Conservation (phyloP, 306 rosid species). For the Neltuma alba region DNA sequence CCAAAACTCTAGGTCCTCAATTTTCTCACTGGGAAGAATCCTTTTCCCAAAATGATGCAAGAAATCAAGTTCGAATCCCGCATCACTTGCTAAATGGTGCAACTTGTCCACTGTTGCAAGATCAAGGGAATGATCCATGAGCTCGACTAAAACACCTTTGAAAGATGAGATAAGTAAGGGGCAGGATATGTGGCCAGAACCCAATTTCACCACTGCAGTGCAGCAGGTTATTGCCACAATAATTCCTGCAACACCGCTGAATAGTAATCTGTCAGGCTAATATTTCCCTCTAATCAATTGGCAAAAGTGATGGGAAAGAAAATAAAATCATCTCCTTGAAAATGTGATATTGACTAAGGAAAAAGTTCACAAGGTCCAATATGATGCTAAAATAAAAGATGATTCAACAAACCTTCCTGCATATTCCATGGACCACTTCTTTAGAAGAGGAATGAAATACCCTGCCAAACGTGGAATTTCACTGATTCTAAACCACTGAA, state of each 20-base stretch:
- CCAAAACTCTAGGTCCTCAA: slow-evolving; percentile 74
- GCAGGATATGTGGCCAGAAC: slow-evolving; percentile 37
- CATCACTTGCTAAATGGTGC: slow-evolving; percentile 62
- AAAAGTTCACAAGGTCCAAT: slow-evolving; percentile 12
- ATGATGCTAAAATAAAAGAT: slow-evolving; percentile 33
- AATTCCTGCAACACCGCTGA: slow-evolving; percentile 83
- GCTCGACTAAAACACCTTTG: slow-evolving; percentile 53
- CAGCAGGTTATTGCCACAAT: slow-evolving; percentile 73
- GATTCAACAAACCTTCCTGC: slow-evolving; percentile 74
- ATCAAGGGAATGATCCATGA: slow-evolving; percentile 61
- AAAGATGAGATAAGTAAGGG: slow-evolving; percentile 32
- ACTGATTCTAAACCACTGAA: slow-evolving; percentile 60
- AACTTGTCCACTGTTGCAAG: slow-evolving; percentile 65
- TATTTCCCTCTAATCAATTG: slow-evolving; percentile 16
- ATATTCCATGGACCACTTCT: slow-evolving; percentile 72
- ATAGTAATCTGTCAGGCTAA: slow-evolving; percentile 50
- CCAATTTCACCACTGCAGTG: slow-evolving; percentile 67
- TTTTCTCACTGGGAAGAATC: slow-evolving; percentile 56
- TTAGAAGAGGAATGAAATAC: slow-evolving; percentile 65
- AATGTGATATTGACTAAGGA: slow-evolving; percentile 2
- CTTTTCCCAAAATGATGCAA: slow-evolving; percentile 66
- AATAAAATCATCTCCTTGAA: slow-evolving; percentile 21
- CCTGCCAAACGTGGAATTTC: slow-evolving; percentile 55
- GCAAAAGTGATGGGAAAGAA: slow-evolving; percentile 19
- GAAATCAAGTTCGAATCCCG: slow-evolving; percentile 64